Percentiles rank a stretch among this genome's conserved stretches.
Conservation (phyloP, 2,329 filamentous ascomycete species). For the Pseudogymnoascus sp. region DNA sequence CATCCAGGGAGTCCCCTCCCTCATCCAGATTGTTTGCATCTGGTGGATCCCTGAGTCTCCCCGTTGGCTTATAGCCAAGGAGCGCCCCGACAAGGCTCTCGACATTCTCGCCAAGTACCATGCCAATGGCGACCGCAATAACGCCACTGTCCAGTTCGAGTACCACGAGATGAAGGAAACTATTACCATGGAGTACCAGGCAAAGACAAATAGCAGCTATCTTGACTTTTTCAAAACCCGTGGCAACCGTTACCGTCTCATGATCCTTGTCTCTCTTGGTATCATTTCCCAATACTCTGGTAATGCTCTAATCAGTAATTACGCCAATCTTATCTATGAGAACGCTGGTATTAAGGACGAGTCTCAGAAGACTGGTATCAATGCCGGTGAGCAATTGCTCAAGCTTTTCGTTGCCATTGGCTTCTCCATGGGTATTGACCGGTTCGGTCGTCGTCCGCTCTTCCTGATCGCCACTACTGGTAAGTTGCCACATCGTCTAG, state of each 20-base stretch:
- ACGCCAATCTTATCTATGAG: conserved; percentile 55
- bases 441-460: conserved; percentile 47
- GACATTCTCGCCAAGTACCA: conserved; percentile 46
- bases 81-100: conserved; percentile 43
- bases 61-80: conserved; percentile 49
- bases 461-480: conserved; percentile 37
- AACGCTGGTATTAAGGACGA: conserved; percentile 49
- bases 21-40: conserved; percentile 57
- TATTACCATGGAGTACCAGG: conserved; percentile 26
- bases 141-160: conserved; percentile 41
- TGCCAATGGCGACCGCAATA: conserved; percentile 42
- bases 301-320: conserved; percentile 61
- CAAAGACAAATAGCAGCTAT: conserved; percentile 46
- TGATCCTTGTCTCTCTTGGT: conserved; percentile 55
- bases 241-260: conserved; percentile 58
- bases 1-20: conserved; percentile 53
- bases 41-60: conserved; percentile 54
- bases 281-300: conserved; percentile 63
- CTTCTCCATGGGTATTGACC: conserved; percentile 49
- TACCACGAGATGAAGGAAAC: conserved; percentile 13
- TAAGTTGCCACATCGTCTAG: background rate
- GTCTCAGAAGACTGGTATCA: conserved; percentile 17
- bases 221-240: conserved; percentile 44
- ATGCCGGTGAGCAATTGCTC: conserved; percentile 29
- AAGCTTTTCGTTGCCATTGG: conserved; percentile 50